These are phyloP conservation scores for Lactarius vividus DNA, from an alignment of 768 basidiomycete species.

Conservation along the genomic window DNA sequence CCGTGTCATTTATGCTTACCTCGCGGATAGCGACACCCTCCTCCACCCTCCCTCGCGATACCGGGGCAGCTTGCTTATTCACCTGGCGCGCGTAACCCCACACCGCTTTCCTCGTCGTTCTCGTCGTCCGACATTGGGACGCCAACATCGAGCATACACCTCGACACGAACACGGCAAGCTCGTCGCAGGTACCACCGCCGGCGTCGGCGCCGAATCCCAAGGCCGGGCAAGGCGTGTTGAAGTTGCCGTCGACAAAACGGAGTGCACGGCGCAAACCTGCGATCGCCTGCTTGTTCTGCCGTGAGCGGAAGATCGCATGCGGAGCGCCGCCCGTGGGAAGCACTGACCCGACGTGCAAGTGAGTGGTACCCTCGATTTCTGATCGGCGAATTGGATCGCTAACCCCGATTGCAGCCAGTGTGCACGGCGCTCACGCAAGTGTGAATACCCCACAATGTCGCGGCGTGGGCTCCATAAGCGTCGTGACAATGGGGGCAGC, in stretches of 20 bases:
- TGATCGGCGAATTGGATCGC: constrained; percentile 6
- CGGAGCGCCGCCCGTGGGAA: constrained; percentile 28
- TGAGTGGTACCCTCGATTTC: constrained; percentile 13
- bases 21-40: constrained; percentile 16
- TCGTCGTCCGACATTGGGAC: constrained; percentile 21
- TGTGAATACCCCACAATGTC: constrained; percentile 29
- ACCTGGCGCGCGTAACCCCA: constrained; percentile 4
- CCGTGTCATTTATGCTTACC: constrained; percentile 9
- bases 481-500: constrained; percentile 18
- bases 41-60: constrained; percentile 17
- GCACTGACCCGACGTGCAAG: constrained; percentile 28
- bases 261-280: constrained; percentile 26
- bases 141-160: constrained; percentile 19
- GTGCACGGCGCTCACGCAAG: constrained; percentile 26
- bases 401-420: constrained; percentile 22
- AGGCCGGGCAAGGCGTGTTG: constrained; percentile 24
- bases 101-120: constrained; percentile 16
- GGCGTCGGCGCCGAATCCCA: constrained; percentile 13
- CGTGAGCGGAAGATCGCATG: constrained; percentile 45
- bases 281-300: constrained; percentile 42
- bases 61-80: constrained; percentile 7
- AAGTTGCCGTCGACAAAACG: constrained; percentile 23
- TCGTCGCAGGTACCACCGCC: constrained; percentile 4
- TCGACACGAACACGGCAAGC: not conserved
- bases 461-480: constrained; percentile 29